A percentile compares a stretch with the other conserved stretches of the same genome.
Conservation (phyloP, 257 asterid genomes). For the Ehretia macrophylla region DNA sequence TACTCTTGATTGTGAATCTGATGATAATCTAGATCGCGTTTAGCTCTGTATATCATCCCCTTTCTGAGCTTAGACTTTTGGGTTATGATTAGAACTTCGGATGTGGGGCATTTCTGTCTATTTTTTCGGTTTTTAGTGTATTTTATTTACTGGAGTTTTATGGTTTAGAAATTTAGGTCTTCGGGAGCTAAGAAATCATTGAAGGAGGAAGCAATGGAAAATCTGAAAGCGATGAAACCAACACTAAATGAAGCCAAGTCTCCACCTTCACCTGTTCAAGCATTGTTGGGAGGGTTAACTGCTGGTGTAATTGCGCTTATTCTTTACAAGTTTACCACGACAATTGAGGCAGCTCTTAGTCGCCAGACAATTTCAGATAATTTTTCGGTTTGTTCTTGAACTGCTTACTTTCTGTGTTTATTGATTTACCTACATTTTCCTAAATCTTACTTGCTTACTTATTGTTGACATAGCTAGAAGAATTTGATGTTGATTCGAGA, state of each 20-base stretch:
- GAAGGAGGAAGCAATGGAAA: slow-evolving; percentile 71
- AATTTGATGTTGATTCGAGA: not conserved
- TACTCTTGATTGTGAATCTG: too few relatives aligned
- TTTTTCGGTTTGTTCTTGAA: slow-evolving; percentile 50
- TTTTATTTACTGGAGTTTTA: slow-evolving; percentile 13
- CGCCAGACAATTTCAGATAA: slow-evolving; percentile 75
- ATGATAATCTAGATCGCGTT: too few relatives aligned
- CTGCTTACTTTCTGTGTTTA: slow-evolving; percentile 3
- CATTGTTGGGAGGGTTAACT: slow-evolving; percentile 70
- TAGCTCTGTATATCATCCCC: too few relatives aligned
- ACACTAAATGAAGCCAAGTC: slow-evolving; percentile 45
- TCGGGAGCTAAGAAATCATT: slow-evolving; percentile 57
- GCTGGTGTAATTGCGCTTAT: slow-evolving; percentile 68
- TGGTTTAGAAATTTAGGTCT: slow-evolving; percentile 66
- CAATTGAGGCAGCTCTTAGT: slow-evolving; percentile 66
- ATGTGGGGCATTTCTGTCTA: not conserved
- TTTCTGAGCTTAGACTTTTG: too few relatives aligned
- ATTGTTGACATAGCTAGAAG: not conserved
- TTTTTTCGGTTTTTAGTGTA: not conserved
- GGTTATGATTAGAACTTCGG: too few relatives aligned
- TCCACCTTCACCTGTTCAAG: slow-evolving; percentile 72
- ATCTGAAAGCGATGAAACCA: slow-evolving; percentile 55
- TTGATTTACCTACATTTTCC: not conserved
- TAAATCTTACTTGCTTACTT: not conserved
- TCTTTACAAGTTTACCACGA: slow-evolving; percentile 74